Base-by-base conservation (phyloP, 2,329 filamentous ascomycete genomes). In the Trichothecium sympodiale region DNA sequence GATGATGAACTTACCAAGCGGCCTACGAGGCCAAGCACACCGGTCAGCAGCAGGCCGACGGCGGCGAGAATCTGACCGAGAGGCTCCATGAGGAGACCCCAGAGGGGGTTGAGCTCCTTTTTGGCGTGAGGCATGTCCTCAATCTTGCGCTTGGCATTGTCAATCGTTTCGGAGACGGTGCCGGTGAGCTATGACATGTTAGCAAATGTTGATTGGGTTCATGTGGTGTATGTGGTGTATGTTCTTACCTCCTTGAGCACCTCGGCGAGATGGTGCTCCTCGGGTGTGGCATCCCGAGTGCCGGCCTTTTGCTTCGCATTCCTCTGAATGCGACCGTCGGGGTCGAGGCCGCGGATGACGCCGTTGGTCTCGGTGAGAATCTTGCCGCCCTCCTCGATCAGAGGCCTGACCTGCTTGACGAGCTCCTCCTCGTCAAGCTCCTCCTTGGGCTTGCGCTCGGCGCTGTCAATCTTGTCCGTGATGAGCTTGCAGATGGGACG, bases 101-200 rank as follows among this genome's bases (percentile, higher is more conserved):
- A 94, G 20, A 95, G 75, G 9, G 88, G 87, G 64, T 89, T 94
- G 41, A 94, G 71, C 66, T 89, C 80, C 71, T 94, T 89, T 80
- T 94, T 93, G 30, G 86, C 88, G 46, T 93, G 83, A 5, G 88
- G 87, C 83, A 94, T 91, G 52, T 84, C 83, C 51, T 83, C 77
- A 41, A 94, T 83, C 67, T 84, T 83, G 65, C 81, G 83, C 75
- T 88, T 91, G 17, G 83, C 83, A 43, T 81, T 79, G 52, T 95
- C 87, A 47, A 95, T 89, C 17, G 80, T 85, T 49, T 80, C 77
- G 32, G 83, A 80, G 16, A 95, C 83, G 17, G 76, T 80, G 15
- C 80, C 80, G 0, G 87, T 89, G 40, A 94, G 70, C 62, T 77
- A 37, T 14, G 3, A 17, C 20, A 13, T 10, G 18, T 33, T 31